Evolutionary conservation across 495 filamentous ascomycete genomes (phyloP).

Genomic region (Hypoxylon lienhwacheense): DNA sequence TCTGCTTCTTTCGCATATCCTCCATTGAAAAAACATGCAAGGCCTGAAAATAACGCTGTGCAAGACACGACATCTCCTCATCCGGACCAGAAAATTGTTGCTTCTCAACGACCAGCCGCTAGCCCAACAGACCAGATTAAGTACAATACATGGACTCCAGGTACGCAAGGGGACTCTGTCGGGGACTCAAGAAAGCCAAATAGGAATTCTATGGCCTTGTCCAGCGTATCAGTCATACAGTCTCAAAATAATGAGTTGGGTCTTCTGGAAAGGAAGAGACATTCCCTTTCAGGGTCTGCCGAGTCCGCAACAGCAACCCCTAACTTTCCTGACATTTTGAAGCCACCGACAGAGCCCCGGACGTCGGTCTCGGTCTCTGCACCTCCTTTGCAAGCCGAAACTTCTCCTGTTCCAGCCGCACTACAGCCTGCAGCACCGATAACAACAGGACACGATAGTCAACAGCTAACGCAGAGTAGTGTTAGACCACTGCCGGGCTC

Average conservation of each 20-base stretch:
- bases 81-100: constrained; percentile 17
- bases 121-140: constrained; percentile 22
- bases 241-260: constrained; percentile 35
- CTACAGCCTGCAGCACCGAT: constrained; percentile 22
- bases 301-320: neutral
- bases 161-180: constrained; percentile 2
- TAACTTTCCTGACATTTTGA: constrained; percentile 13
- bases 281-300: constrained; percentile 19
- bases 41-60: neutral
- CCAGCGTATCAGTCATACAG: constrained; percentile 28
- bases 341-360: constrained; percentile 18
- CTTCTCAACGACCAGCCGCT: constrained; percentile 20
- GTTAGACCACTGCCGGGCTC: constrained; percentile 11
- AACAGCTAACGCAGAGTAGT: neutral
- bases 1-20: constrained; percentile 38
- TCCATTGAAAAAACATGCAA: constrained; percentile 14
- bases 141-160: constrained; percentile 45
- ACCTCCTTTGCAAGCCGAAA: neutral
- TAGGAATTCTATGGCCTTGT: constrained; percentile 19
- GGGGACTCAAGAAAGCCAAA: constrained; percentile 15
- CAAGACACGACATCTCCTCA: constrained; percentile 3
- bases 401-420: constrained; percentile 12
- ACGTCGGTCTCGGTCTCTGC: neutral
- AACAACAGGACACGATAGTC: constrained; percentile 1
- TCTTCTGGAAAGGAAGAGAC: constrained; percentile 17